Evolutionary conservation across 140 eudicot genomes (phyloP).

Genomic region (Oenanthe javanica): DNA sequence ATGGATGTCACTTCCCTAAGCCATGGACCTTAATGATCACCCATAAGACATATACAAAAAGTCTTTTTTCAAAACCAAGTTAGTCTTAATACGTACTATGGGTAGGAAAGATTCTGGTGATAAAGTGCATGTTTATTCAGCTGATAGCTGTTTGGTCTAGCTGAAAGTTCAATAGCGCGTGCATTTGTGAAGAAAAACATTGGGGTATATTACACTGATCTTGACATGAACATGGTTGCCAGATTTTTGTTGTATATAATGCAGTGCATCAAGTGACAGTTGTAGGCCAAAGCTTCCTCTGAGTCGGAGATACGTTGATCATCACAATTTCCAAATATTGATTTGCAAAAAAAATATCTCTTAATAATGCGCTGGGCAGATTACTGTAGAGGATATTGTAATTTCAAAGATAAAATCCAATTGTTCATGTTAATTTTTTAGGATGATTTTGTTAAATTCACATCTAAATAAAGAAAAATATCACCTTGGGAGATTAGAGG

Average conservation of each 20-base stretch:
- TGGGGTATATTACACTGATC: no score
- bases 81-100: no score
- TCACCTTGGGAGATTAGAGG: background rate
- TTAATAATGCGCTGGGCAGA: background rate
- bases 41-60: background rate
- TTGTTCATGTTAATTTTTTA: background rate
- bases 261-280: background rate
- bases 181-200: no score
- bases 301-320: background rate
- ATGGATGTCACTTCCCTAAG: background rate
- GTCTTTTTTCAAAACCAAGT: no score
- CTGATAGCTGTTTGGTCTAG: no score
- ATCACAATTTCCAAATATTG: background rate
- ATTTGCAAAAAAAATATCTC: background rate
- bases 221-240: no score
- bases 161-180: background rate
- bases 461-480: background rate
- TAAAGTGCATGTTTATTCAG: no score
- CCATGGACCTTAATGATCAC: background rate
- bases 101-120: no score
- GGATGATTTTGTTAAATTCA: background rate
- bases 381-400: background rate
- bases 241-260: no score
- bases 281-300: background rate
- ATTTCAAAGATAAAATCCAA: background rate